Base-by-base conservation (phyloP, 768 basidiomycete genomes). In the Daedaleopsis sinensis region DNA sequence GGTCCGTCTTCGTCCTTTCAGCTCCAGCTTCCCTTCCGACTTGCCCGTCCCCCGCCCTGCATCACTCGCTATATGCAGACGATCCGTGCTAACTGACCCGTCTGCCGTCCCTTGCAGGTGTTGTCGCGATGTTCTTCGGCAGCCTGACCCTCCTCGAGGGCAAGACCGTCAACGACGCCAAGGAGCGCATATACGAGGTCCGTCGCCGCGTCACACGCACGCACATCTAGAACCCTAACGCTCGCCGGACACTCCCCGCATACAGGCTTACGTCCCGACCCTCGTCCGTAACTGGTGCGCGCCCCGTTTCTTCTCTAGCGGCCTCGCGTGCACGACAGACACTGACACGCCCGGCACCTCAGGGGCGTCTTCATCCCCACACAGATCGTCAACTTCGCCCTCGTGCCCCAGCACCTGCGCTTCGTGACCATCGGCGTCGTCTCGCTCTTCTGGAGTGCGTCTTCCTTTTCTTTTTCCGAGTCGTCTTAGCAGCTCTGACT, bases 131-230 rank as follows among this genome's bases (percentile, higher is more conserved):
- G 57, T 88, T 87, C 75, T 88, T 94, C 72, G 84, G 87, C 12
- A 82, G 86, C 0, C 93, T 94, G 89, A 87, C 89, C 37, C 70
- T 90, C 44, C 69, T 95, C 55, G 94, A 96, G 70, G 93, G 92
- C 32, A 88, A 90, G 67, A 80, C 76, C 74, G 71, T 70, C 56
- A 77, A 68, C 65, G 84, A 68, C 65, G 91, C 77, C 66, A 81
- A 75, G 62, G 74, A 80, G 56, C 79, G 82, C 43, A 75, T 86
- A 60, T 68, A 63, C 11, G 72, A 77, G 35, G 80, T 76, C 57
- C 55, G 70, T 66, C 10, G 12, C 23, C 5, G 10, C 21, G n/a
- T n/a, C n/a, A 36, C 35, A 13, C n/a, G 38, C n/a, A n/a, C n/a
- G n/a, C n/a, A n/a, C n/a, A n/a, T n/a, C n/a, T n/a, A n/a, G n/a